These are phyloP conservation scores for Vigna trinervia DNA, from an alignment of 306 rosid species.

Conservation along the genomic window DNA sequence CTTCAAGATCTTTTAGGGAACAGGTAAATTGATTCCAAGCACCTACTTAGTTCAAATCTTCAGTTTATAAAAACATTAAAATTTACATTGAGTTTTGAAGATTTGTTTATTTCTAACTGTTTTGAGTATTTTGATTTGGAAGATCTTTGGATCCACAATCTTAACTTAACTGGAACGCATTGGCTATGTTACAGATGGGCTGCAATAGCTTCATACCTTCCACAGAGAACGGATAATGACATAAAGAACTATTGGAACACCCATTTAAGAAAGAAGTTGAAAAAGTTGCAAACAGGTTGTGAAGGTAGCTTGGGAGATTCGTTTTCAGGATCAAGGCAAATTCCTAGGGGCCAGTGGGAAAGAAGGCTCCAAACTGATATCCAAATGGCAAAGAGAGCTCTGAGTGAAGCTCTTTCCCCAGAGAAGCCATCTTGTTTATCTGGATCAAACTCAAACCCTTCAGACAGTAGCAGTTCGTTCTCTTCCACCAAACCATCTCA, in stretches of 20 bases:
- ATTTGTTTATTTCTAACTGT: background rate
- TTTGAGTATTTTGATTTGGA: background rate
- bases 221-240: constrained; percentile 54
- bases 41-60: background rate
- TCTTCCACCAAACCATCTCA: constrained; percentile 40
- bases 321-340: constrained; percentile 29
- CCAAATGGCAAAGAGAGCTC: constrained; percentile 64
- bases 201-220: constrained; percentile 52
- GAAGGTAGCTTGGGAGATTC: constrained; percentile 22
- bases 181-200: constrained; percentile 49
- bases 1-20: constrained; percentile 97
- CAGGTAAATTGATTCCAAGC: constrained; percentile 53
- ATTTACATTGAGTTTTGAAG: background rate
- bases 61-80: too few relatives aligned
- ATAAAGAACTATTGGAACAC: constrained; percentile 55
- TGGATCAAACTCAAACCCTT: constrained; percentile 40
- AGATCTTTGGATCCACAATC: constrained; percentile 9
- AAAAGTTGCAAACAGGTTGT: constrained; percentile 35
- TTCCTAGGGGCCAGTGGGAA: constrained; percentile 52
- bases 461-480: constrained; percentile 17
- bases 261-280: constrained; percentile 49
- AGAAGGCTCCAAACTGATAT: constrained; percentile 51
- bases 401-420: constrained; percentile 81
- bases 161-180: constrained; percentile 11
- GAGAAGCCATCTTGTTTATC: constrained; percentile 45